phyloP scores from a whole-genome alignment of 2,329 filamentous ascomycete species.

The Pyrenophora teres region DNA sequence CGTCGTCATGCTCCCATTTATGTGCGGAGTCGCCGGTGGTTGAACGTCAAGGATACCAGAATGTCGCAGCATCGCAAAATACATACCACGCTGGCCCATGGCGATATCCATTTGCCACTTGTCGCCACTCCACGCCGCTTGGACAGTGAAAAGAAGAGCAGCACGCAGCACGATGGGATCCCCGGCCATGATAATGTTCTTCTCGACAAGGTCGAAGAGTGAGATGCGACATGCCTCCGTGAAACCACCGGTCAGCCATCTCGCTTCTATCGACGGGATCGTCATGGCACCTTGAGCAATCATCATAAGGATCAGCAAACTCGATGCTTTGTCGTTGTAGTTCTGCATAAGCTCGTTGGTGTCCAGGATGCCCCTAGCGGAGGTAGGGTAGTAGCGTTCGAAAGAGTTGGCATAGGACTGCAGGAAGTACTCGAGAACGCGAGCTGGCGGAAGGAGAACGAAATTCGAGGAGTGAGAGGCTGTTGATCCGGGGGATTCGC shows the following conservation, averaged over 20 bases:
- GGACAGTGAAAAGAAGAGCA: slow-evolving; percentile 68
- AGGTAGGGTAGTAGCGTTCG: slow-evolving; percentile 68
- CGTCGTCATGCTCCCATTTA: slow-evolving; percentile 51
- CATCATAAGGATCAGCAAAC: slow-evolving; percentile 70
- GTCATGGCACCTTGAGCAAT: slow-evolving; percentile 71
- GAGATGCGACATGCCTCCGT: slow-evolving; percentile 74
- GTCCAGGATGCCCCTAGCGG: slow-evolving; percentile 64
- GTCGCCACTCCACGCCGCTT: slow-evolving; percentile 74
- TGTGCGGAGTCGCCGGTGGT: slow-evolving; percentile 52
- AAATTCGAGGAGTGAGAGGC: slow-evolving; percentile 63
- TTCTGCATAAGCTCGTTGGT: slow-evolving; percentile 68
- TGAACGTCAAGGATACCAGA: slow-evolving; percentile 67
- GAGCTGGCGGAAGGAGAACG: slow-evolving; percentile 67
- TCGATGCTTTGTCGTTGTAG: slow-evolving; percentile 67
- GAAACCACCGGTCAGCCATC: slow-evolving; percentile 68
- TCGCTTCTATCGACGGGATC: slow-evolving; percentile 68
- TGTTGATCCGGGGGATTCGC: slow-evolving; percentile 54
- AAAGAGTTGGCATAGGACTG: slow-evolving; percentile 69
- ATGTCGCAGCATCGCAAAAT: slow-evolving; percentile 72
- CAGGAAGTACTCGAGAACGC: slow-evolving; percentile 70
- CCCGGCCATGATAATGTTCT: slow-evolving; percentile 69
- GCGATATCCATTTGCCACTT: slow-evolving; percentile 80
- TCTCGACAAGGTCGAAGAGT: slow-evolving; percentile 72
- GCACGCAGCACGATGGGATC: slow-evolving; percentile 68
- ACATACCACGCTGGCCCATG: slow-evolving; percentile 75